Evolutionary conservation across 768 basidiomycete species (phyloP), one percentile per base, ranked within the genome.

Genomic region (Xanthoconium stramineum): DNA sequence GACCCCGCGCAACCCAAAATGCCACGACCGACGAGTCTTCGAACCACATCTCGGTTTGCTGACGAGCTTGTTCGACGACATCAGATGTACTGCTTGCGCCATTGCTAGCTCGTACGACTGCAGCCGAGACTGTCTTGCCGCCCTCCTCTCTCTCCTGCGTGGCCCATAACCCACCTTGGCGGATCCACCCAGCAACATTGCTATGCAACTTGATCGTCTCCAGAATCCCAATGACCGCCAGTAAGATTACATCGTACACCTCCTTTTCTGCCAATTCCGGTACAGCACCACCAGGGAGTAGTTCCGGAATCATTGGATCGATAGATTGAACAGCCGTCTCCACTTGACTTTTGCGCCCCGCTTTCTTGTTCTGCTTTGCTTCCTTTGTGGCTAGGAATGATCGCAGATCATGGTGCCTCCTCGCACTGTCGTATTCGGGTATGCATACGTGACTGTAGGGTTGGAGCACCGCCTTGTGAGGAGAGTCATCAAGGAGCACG

Each of bases 381-480:
- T 61, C 40, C 44, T 43, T 53, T 10, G 65, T 60, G 15, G 54
- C 56, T 24, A 57, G 44, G 8, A 79, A 59, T 8, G 55, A 59
- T 13, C 56, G 69, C 19, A 79, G 59, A 54, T 80, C 79, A 17
- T 58, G 57, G 17, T 65, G 64, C 30, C 85, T 79, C 65, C 72
- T 73, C 10, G 71, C 61, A 2, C 69, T 73, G 14, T 77, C 74
- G 65, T 91, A 93, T 65, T 91, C 90, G 11, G 73, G 77, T 60
- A 93, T 79, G 64, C 86, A 89, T 20, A 93, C 72, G 65, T 94
- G 91, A 65, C 90, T 94, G 74, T 81, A 88, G 0, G 91, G 91
- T 65, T 94, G 91, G 15, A 87, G 74, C 30, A 74, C 78, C 0
- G 87, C 81, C 61, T 83, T 83, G 56, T 69, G 71, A 29, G 76